Conservation (phyloP, 106 monocot genomes). For the Triglochin maritima region DNA sequence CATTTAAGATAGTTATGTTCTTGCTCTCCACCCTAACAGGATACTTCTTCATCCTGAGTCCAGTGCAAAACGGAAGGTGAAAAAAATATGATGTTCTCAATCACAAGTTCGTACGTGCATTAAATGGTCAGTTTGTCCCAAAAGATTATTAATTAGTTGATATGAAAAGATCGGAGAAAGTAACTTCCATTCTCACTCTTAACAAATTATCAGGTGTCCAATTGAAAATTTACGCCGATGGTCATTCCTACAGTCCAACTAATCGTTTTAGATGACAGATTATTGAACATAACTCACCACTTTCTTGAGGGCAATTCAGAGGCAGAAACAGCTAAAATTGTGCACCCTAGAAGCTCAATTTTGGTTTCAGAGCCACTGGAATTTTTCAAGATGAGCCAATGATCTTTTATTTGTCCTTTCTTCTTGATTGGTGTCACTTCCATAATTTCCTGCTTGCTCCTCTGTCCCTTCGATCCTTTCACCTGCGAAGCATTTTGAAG, state of each 20-base stretch:
- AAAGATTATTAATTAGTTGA: too few species aligned
- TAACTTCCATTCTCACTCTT: too few species aligned
- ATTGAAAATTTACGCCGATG: too few species aligned
- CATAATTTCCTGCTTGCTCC: conserved; percentile 41
- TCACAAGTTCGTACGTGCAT: too few species aligned
- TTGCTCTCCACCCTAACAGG: conserved; percentile 78
- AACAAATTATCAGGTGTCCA: too few species aligned
- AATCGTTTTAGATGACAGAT: background rate
- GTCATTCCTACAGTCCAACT: background rate
- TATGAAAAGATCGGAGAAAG: too few species aligned
- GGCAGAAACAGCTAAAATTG: conserved; percentile 59
- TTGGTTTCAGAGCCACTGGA: conserved; percentile 35
- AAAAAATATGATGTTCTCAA: background rate
- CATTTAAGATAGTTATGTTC: conserved; percentile 40
- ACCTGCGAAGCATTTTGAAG: conserved; percentile 27
- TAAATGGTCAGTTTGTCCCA: too few species aligned
- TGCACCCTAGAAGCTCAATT: conserved; percentile 49
- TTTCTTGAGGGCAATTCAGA: conserved; percentile 60
- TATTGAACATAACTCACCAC: conserved; percentile 40
- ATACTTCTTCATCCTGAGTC: conserved; percentile 73
- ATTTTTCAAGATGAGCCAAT: conserved; percentile 42
- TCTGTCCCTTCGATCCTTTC: conserved; percentile 41
- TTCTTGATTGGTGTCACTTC: conserved; percentile 79
- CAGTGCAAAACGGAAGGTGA: background rate
- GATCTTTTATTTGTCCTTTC: conserved; percentile 61